Evolutionary conservation across 176 grass and related monocot species (phyloP).

Genomic region (Rhynchospora tenuis): DNA sequence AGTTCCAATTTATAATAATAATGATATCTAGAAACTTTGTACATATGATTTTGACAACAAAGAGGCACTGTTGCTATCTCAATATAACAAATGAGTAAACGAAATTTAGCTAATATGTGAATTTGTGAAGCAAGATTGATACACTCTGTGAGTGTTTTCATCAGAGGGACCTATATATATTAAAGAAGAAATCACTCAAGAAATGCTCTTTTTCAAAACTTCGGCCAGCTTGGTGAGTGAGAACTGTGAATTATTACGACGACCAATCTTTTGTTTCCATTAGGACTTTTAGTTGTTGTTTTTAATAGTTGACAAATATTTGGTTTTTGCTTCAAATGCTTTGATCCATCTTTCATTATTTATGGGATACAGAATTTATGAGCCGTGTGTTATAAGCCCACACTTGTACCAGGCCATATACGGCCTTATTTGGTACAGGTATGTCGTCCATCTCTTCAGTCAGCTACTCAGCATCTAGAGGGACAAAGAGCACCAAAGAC

Average conservation of each 20-base stretch:
- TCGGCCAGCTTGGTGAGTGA: neutral
- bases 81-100: neutral
- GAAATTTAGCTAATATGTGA: neutral
- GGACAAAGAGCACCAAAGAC: no score
- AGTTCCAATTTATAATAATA: no score
- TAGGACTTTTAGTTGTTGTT: neutral
- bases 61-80: no score
- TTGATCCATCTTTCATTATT: neutral
- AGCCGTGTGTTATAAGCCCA: neutral
- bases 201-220: neutral
- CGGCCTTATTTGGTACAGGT: neutral
- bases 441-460: neutral
- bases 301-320: neutral
- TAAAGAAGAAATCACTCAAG: neutral
- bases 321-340: neutral
- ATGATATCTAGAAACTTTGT: no score
- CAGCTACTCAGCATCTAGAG: no score
- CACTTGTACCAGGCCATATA: neutral
- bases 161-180: neutral
- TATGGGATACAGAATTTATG: no score
- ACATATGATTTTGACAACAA: no score
- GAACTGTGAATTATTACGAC: neutral
- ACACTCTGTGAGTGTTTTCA: neutral
- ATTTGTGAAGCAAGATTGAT: neutral
- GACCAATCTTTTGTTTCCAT: neutral